Percentiles rank a stretch among this genome's conserved stretches.
phyloP scores from a whole-genome alignment of 2,329 filamentous ascomycete genomes.

The Penicillium olsonii region DNA sequence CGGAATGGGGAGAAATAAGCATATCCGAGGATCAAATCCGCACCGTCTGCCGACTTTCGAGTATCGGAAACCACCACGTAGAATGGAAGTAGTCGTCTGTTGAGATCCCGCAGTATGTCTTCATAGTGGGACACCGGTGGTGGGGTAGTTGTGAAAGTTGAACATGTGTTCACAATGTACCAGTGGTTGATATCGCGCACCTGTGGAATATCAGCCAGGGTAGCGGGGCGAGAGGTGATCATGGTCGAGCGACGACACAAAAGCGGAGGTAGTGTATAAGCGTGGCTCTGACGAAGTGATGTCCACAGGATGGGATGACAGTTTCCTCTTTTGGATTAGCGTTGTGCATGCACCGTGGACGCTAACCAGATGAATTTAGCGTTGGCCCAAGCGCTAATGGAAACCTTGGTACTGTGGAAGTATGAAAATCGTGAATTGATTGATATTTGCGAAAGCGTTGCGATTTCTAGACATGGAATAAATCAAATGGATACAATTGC shows the following conservation, averaged over 20 bases:
- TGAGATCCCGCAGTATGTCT: conserved; percentile 29
- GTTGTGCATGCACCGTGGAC: fast-evolving
- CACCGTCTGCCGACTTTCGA: conserved; percentile 1
- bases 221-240: conserved; percentile 33
- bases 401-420: neutral
- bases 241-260: neutral
- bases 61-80: conserved; percentile 35
- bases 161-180: conserved; percentile 40
- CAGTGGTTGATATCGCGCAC: conserved; percentile 38
- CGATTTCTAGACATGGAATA: too few species aligned
- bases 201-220: conserved; percentile 34
- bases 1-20: conserved; percentile 39
- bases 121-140: conserved; percentile 30
- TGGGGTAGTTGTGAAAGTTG: conserved; percentile 34
- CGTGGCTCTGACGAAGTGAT: neutral
- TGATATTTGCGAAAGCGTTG: too few species aligned
- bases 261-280: neutral
- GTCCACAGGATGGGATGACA: neutral
- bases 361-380: neutral
- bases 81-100: conserved; percentile 35
- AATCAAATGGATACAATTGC: too few species aligned
- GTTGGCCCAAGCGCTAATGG: neutral
- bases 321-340: neutral
- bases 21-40: conserved; percentile 34
- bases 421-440: neutral